A percentile compares a stretch with the other conserved stretches of the same genome.
phyloP scores from a whole-genome alignment of 768 basidiomycete species.

The Pisolithus marmoratus region DNA sequence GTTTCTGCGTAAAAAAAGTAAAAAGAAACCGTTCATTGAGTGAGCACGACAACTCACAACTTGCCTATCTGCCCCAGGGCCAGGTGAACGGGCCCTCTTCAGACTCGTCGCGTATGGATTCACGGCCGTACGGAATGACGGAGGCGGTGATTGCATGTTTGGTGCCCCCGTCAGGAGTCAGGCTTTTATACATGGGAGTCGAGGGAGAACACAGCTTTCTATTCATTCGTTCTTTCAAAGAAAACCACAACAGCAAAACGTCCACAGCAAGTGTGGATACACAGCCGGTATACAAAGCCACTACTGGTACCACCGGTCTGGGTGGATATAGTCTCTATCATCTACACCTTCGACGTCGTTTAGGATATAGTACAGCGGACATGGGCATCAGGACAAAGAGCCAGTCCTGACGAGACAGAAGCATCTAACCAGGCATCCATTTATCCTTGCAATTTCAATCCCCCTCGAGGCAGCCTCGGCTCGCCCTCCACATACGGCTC shows the following conservation, averaged over 20 bases:
- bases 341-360: too few species aligned
- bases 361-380: too few species aligned
- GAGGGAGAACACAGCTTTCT: background rate
- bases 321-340: too few species aligned
- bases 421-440: slow-evolving; percentile 22
- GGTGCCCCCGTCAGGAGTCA: slow-evolving; percentile 37
- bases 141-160: slow-evolving; percentile 42
- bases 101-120: background rate
- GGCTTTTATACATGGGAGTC: too few species aligned
- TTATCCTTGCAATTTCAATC: slow-evolving; percentile 37
- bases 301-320: too few species aligned
- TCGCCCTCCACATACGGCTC: slow-evolving; percentile 64
- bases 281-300: too few species aligned
- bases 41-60: slow-evolving; percentile 34
- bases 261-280: too few species aligned
- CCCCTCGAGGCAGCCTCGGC: slow-evolving; percentile 63
- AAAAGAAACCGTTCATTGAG: background rate
- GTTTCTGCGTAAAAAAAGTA: slow-evolving; percentile 44
- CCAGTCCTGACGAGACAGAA: slow-evolving; percentile 28
- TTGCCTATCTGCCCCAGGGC: slow-evolving; percentile 43
- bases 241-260: background rate
- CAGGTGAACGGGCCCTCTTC: slow-evolving; percentile 61
- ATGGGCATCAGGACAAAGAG: too few species aligned
- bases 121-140: background rate
- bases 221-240: background rate